Percentiles rank a stretch among this genome's conserved stretches.
phyloP scores from a whole-genome alignment of 306 rosid genomes.

The Leucaena leucocephala region DNA sequence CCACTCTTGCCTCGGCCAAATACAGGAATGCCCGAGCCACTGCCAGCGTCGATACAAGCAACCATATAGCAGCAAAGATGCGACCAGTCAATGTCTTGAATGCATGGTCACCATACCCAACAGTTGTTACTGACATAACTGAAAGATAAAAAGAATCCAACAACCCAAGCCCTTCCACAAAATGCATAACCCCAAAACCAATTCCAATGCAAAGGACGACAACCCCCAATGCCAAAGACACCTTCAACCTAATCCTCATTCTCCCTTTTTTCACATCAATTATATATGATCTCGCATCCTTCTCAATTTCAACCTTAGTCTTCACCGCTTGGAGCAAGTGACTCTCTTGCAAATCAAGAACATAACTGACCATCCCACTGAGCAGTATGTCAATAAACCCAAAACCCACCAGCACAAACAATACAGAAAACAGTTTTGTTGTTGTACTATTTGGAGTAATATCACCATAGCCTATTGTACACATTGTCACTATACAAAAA shows the following conservation, averaged over 20 bases:
- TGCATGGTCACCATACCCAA: constrained; percentile 87
- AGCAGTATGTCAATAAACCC: constrained; percentile 90
- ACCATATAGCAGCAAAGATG: constrained; percentile 87
- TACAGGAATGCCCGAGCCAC: constrained; percentile 92
- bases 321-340: constrained; percentile 66
- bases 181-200: constrained; percentile 83
- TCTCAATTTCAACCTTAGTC: constrained; percentile 44
- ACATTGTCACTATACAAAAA: constrained; percentile 96
- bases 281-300: constrained; percentile 62
- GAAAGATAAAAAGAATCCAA: constrained; percentile 93
- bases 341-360: constrained; percentile 91
- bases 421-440: constrained; percentile 76
- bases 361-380: constrained; percentile 90
- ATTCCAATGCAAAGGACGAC: constrained; percentile 87
- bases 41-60: constrained; percentile 89
- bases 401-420: constrained; percentile 89
- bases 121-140: constrained; percentile 96
- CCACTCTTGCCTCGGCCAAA: constrained; percentile 98
- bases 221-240: constrained; percentile 85
- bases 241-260: constrained; percentile 98
- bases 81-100: constrained; percentile 81
- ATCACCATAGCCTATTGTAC: constrained; percentile 95
- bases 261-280: constrained; percentile 95
- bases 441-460: constrained; percentile 77
- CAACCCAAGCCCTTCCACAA: constrained; percentile 83